Percentiles rank a stretch among this genome's conserved stretches.
Evolutionary conservation across 2,329 filamentous ascomycete species (phyloP).

Genomic region (Daldinia eschscholtzii): DNA sequence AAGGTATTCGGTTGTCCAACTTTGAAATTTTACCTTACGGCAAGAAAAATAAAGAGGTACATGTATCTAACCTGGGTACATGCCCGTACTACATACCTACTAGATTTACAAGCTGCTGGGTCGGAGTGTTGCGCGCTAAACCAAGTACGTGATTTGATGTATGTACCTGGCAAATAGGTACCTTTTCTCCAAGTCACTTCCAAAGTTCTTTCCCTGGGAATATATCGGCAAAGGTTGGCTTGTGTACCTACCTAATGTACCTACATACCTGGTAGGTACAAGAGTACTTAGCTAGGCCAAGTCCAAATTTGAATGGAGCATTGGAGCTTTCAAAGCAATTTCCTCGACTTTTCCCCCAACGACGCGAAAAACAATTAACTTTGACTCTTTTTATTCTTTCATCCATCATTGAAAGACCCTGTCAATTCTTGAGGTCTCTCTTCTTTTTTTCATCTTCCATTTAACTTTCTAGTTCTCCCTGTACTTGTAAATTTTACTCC

Average conservation of each 20-base stretch:
- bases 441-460: conserved; percentile 25
- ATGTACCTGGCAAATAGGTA: conserved; percentile 1
- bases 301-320: conserved; percentile 23
- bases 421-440: conserved; percentile 32
- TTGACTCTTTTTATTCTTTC: conserved; percentile 26
- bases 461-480: conserved; percentile 9
- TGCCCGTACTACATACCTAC: neutral
- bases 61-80: no score
- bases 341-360: conserved; percentile 40
- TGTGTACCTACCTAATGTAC: neutral
- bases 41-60: neutral
- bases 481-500: conserved; percentile 10
- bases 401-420: conserved; percentile 39
- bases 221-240: neutral
- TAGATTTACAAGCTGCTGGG: neutral
- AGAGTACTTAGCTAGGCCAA: conserved; percentile 1
- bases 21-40: conserved; percentile 5
- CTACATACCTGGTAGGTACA: conserved; percentile 7
- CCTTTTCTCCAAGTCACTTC: neutral
- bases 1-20: neutral
- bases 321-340: conserved; percentile 39
- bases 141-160: neutral
- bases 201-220: neutral
- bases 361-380: conserved; percentile 46
- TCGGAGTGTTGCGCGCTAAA: neutral